A percentile compares a stretch with the other conserved stretches of the same genome.
These are phyloP conservation scores for Lobosporangium transversale DNA, from an alignment of 192 early-diverging fungal genomes.

Conservation along the genomic window DNA sequence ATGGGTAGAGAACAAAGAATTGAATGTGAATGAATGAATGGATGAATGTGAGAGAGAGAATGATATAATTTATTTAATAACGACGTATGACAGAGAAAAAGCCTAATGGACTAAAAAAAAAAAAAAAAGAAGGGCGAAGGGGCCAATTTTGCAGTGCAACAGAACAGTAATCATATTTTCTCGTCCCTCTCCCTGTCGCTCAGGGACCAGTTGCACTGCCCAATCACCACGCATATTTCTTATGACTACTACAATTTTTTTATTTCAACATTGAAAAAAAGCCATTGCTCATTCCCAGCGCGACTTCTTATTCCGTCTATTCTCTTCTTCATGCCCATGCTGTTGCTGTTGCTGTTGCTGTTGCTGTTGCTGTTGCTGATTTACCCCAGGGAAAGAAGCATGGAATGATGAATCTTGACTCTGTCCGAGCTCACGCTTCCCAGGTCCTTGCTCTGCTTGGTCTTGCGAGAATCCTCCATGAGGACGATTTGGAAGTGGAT, in stretches of 20 bases:
- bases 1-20: neutral
- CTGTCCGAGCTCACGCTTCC: slow-evolving; percentile 7
- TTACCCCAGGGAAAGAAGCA: neutral
- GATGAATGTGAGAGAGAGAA: neutral
- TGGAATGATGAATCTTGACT: neutral
- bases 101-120: too few relatives aligned
- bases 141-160: too few relatives aligned
- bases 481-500: slow-evolving; percentile 31
- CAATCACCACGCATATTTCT: too few relatives aligned
- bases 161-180: too few relatives aligned
- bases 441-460: neutral
- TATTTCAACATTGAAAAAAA: too few relatives aligned
- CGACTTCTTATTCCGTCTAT: slow-evolving; percentile 33
- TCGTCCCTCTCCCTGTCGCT: too few relatives aligned
- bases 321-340: slow-evolving; percentile 8
- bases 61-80: neutral
- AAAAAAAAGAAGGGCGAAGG: too few relatives aligned
- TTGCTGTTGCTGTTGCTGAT: slow-evolving; percentile 1
- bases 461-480: neutral
- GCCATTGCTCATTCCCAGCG: slow-evolving; percentile 27
- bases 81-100: neutral
- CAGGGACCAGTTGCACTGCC: too few relatives aligned
- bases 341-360: neutral
- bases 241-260: too few relatives aligned
- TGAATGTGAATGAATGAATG: neutral